phyloP scores from a whole-genome alignment of 2,329 filamentous ascomycete genomes.

The Epichloe coenophiala region DNA sequence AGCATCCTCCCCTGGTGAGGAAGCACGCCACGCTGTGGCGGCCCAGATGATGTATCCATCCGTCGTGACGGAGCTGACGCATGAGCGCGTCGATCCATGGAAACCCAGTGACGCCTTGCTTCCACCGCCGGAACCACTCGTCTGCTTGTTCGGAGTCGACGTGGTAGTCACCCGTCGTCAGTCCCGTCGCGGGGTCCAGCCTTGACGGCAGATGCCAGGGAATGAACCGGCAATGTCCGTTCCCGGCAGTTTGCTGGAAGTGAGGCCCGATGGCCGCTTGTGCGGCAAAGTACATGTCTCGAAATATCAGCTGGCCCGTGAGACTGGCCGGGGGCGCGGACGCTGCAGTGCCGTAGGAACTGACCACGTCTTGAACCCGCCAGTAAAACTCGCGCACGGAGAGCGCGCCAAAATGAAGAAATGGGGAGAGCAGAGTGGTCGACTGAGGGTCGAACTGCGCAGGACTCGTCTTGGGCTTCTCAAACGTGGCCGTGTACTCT shows the following conservation, averaged over 20 bases:
- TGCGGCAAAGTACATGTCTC: slow-evolving; percentile 74
- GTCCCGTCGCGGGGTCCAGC: slow-evolving; percentile 27
- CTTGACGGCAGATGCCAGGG: slow-evolving; percentile 65
- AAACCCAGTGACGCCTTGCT: slow-evolving; percentile 56
- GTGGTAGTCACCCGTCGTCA: slow-evolving; percentile 46
- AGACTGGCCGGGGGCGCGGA: slow-evolving; percentile 58
- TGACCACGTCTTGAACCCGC: slow-evolving; percentile 49
- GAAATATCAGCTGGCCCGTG: slow-evolving; percentile 60
- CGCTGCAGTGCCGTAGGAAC: slow-evolving; percentile 39
- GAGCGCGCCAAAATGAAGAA: slow-evolving; percentile 61
- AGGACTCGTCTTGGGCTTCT: slow-evolving; percentile 63
- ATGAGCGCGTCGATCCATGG: slow-evolving; percentile 73
- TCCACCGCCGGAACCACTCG: slow-evolving; percentile 55
- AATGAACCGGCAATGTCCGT: slow-evolving; percentile 57
- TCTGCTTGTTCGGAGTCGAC: slow-evolving; percentile 51
- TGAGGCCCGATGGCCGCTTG: slow-evolving; percentile 52
- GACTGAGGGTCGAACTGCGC: slow-evolving; percentile 60
- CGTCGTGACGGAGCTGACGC: slow-evolving; percentile 57
- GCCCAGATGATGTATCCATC: slow-evolving; percentile 71
- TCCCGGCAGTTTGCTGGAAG: slow-evolving; percentile 53
- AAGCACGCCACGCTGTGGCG: slow-evolving; percentile 71
- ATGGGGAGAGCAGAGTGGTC: slow-evolving; percentile 60
- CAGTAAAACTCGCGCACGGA: slow-evolving; percentile 63
- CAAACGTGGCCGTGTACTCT: slow-evolving; percentile 58
- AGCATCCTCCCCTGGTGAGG: slow-evolving; percentile 66